phyloP scores from a whole-genome alignment of 495 filamentous ascomycete species.

The Hypoxylon rickii region DNA sequence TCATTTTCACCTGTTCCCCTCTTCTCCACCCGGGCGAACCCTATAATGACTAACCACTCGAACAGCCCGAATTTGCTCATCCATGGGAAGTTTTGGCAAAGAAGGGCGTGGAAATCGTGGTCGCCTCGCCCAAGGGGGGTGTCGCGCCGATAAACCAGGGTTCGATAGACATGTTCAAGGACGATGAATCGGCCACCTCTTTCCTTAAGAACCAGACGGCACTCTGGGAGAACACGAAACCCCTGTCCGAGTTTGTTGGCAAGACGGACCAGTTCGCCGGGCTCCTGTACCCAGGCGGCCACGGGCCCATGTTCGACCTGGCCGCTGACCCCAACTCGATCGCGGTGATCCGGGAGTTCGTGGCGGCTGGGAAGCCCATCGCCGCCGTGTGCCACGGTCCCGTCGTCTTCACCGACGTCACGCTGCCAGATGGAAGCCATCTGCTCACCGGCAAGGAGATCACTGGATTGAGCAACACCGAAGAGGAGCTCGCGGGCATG shows the following conservation, averaged over 20 bases:
- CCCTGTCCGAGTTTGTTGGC: constrained; percentile 55
- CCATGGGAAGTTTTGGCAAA: constrained; percentile 62
- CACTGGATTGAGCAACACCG: constrained; percentile 70
- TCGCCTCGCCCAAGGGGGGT: constrained; percentile 72
- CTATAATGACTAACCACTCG: neutral
- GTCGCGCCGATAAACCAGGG: constrained; percentile 66
- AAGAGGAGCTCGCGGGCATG: constrained; percentile 62
- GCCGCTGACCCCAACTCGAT: constrained; percentile 55
- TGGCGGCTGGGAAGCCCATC: constrained; percentile 62
- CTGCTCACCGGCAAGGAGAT: constrained; percentile 61
- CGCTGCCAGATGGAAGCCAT: constrained; percentile 52
- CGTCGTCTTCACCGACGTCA: constrained; percentile 63
- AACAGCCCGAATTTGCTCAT: constrained; percentile 72
- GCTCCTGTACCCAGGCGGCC: constrained; percentile 75
- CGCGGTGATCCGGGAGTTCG: constrained; percentile 64
- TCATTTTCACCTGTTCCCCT: neutral
- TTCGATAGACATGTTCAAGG: constrained; percentile 64
- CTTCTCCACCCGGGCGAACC: neutral
- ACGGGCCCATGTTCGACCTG: constrained; percentile 82
- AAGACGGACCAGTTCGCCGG: constrained; percentile 66
- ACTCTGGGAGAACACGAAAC: constrained; percentile 67
- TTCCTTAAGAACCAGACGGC: constrained; percentile 59
- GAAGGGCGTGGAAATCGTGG: constrained; percentile 57
- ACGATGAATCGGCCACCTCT: constrained; percentile 53
- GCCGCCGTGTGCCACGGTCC: constrained; percentile 73